These are phyloP conservation scores for Vigna nakashimae DNA, from an alignment of 306 rosid species.

Conservation along the genomic window DNA sequence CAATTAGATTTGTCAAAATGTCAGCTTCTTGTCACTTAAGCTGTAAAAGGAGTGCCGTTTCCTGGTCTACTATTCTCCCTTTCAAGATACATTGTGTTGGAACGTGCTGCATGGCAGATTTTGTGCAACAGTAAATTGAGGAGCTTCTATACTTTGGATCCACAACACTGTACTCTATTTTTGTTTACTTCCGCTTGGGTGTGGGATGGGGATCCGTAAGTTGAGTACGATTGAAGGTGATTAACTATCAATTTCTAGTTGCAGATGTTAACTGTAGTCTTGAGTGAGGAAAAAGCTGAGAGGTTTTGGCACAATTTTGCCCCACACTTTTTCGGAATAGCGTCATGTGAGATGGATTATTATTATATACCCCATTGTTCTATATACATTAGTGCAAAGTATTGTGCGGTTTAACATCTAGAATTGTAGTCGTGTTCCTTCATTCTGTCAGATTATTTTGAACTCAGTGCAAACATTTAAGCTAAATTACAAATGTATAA, in stretches of 20 bases:
- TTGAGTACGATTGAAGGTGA: conserved; percentile 21
- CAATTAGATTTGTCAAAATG: conserved; percentile 44
- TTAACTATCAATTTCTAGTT: conserved; percentile 38
- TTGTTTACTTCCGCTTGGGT: conserved; percentile 5
- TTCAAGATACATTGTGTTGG: conserved; percentile 41
- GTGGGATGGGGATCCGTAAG: conserved; percentile 31
- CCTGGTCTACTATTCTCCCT: conserved; percentile 36
- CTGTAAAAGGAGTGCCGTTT: conserved; percentile 37
- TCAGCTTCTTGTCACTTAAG: conserved; percentile 45
- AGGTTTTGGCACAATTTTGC: conserved; percentile 55
- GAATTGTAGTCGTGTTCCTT: conserved; percentile 4
- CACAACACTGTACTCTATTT: conserved; percentile 17
- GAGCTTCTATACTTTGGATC: conserved; percentile 43
- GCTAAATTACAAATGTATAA: not conserved
- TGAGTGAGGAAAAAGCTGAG: conserved; percentile 43
- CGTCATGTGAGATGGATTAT: conserved; percentile 34
- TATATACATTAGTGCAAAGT: conserved; percentile 34
- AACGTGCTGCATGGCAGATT: conserved; percentile 35
- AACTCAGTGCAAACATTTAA: not conserved
- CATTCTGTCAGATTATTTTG: not conserved
- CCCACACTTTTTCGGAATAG: conserved; percentile 40
- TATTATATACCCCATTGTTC: conserved; percentile 32
- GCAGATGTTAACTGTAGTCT: conserved; percentile 41
- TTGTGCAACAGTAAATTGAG: conserved; percentile 37
- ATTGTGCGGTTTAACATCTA: conserved; percentile 26